Conservation (phyloP, 257 asterid genomes). For the Solanum neorickii region DNA sequence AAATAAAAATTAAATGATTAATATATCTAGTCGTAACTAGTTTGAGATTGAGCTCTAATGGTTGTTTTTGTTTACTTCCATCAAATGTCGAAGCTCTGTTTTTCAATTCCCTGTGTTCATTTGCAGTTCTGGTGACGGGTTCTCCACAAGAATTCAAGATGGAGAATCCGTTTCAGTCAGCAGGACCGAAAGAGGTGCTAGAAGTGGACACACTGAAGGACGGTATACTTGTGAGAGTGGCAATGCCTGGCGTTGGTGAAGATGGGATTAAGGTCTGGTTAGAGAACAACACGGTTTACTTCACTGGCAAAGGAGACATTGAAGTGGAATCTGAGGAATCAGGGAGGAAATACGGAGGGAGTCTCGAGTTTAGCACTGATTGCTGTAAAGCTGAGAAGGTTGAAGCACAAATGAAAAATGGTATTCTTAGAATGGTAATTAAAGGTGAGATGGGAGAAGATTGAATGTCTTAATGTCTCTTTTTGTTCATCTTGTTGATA, state of each 20-base stretch:
- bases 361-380: slow-evolving; percentile 1
- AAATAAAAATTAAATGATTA: not conserved
- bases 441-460: not conserved
- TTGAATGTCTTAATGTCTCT: not conserved
- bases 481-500: not conserved
- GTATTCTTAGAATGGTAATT: slow-evolving; percentile 6
- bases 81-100: not conserved
- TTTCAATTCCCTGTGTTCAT: not conserved
- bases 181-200: slow-evolving; percentile 13
- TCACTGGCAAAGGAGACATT: slow-evolving; percentile 7
- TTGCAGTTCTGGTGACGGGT: slow-evolving; percentile 1
- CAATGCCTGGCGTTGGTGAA: slow-evolving; percentile 14
- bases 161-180: slow-evolving; percentile 24
- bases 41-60: not conserved
- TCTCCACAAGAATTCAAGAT: slow-evolving; percentile 6
- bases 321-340: slow-evolving; percentile 2
- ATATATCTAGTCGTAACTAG: not conserved
- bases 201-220: slow-evolving; percentile 4
- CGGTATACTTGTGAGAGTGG: slow-evolving; percentile 10
- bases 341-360: slow-evolving; percentile 12
- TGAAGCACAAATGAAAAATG: slow-evolving; percentile 9
- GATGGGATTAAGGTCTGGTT: slow-evolving; percentile 16
- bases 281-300: slow-evolving; percentile 11
- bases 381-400: not conserved
- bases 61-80: not conserved